Evolutionary conservation across 208 protist species (phyloP).

Genomic region (Trypanosoma theileri): DNA sequence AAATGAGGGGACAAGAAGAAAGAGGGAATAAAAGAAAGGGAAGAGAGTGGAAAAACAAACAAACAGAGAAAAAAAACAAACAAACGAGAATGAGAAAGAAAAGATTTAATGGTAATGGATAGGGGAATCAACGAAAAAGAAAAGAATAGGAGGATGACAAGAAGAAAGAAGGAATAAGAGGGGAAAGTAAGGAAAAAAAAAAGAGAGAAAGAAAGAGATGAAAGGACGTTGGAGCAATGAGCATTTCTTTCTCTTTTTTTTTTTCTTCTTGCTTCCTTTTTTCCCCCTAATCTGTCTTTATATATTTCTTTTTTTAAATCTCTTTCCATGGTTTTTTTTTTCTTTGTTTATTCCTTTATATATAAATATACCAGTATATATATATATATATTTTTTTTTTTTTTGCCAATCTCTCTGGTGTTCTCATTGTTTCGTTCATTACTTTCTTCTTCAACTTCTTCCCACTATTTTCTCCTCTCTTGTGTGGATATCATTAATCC

Average conservation of each 20-base stretch:
- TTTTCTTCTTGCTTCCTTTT: conserved; percentile 10
- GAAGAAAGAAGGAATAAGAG: no score
- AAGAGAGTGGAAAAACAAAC: conserved; percentile 2
- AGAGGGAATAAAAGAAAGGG: not conserved
- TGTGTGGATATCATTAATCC: no score
- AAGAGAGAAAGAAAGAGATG: no score
- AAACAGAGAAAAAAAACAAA: conserved; percentile 18
- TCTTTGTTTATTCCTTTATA: conserved; percentile 16
- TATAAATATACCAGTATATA: no score
- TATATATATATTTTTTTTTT: no score
- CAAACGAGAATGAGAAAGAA: not conserved
- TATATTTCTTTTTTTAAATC: conserved; percentile 12
- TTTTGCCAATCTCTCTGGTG: no score
- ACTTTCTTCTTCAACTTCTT: no score
- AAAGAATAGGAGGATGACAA: no score
- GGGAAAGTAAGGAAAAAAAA: no score
- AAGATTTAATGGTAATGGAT: no score
- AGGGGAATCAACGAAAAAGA: no score
- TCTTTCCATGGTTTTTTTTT: conserved; percentile 9
- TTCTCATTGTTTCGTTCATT: no score
- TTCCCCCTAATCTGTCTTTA: conserved; percentile 6
- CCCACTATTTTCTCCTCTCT: not conserved
- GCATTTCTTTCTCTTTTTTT: not conserved
- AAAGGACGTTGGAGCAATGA: not conserved
- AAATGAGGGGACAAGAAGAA: not conserved